phyloP scores from a whole-genome alignment of 495 filamentous ascomycete genomes.

The Trichocladium antarcticum region DNA sequence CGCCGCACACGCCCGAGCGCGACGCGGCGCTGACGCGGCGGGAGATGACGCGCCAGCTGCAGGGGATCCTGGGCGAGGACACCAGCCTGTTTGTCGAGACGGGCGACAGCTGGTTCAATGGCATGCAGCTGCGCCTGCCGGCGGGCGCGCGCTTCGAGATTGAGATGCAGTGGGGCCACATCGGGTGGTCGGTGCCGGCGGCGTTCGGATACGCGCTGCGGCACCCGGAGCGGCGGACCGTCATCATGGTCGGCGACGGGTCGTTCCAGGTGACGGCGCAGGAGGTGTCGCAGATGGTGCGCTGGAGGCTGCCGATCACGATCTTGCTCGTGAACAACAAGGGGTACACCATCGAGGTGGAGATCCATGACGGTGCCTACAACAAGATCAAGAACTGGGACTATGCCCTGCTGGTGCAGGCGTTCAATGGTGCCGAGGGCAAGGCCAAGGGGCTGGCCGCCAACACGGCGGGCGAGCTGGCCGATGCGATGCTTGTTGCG shows the following conservation, averaged over 20 bases:
- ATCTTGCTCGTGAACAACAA: slow-evolving; percentile 36
- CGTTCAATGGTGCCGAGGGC: slow-evolving; percentile 16
- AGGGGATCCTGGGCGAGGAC: slow-evolving; percentile 7
- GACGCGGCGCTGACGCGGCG: slow-evolving; percentile 13
- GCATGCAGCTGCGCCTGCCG: slow-evolving; percentile 14
- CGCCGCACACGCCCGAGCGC: slow-evolving; percentile 3
- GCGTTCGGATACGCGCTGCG: slow-evolving; percentile 19
- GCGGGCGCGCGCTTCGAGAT: slow-evolving; percentile 20
- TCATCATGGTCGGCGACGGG: slow-evolving; percentile 21
- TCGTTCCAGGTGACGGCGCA: slow-evolving; percentile 25
- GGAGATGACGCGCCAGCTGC: slow-evolving; percentile 14
- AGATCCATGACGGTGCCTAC: slow-evolving; percentile 35
- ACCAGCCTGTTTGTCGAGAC: slow-evolving; percentile 17
- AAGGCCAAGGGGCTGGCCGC: slow-evolving; percentile 13
- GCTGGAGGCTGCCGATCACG: slow-evolving; percentile 19
- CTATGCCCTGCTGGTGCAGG: slow-evolving; percentile 15
- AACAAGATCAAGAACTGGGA: slow-evolving; percentile 24
- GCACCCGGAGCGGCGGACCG: slow-evolving; percentile 10
- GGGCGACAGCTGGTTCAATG: slow-evolving; percentile 22
- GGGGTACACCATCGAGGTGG: slow-evolving; percentile 43
- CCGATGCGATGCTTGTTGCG: slow-evolving; percentile 8
- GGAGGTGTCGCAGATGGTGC: slow-evolving; percentile 24
- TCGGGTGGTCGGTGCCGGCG: slow-evolving; percentile 22
- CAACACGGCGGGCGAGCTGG: slow-evolving; percentile 15
- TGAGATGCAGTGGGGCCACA: slow-evolving; percentile 25